Evolutionary conservation across 1,284 basidiomycete species (phyloP).

Genomic region (Leucoagaricus sp.): DNA sequence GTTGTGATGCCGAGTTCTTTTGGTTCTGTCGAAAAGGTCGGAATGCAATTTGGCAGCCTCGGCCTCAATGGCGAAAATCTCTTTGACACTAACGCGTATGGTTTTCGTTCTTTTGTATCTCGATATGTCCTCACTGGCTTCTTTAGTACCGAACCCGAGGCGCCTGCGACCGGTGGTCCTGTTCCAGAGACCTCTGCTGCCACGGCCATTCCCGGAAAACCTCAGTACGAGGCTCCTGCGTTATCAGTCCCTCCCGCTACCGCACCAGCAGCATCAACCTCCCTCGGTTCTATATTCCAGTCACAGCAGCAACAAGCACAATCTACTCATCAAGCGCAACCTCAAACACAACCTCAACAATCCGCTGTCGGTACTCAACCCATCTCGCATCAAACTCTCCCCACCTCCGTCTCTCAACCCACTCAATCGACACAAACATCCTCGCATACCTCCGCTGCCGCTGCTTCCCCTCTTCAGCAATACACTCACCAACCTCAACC

Average conservation of each 20-base stretch:
- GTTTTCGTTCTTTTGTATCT: slow-evolving; percentile 15
- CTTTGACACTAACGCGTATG: slow-evolving; percentile 51
- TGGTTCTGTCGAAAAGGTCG: slow-evolving; percentile 68
- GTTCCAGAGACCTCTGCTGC: slow-evolving; percentile 30
- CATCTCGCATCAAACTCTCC: slow-evolving; percentile 36
- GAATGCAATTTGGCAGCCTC: slow-evolving; percentile 83
- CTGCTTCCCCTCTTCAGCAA: slow-evolving; percentile 41
- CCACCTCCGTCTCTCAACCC: slow-evolving; percentile 41
- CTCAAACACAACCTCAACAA: slow-evolving; percentile 22
- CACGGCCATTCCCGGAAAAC: slow-evolving; percentile 22
- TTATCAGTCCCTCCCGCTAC: slow-evolving; percentile 38
- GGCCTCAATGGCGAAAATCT: slow-evolving; percentile 66
- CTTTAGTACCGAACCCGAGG: slow-evolving; percentile 34
- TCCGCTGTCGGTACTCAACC: slow-evolving; percentile 31
- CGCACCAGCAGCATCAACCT: slow-evolving; percentile 40
- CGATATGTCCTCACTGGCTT: slow-evolving; percentile 14
- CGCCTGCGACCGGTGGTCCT: slow-evolving; percentile 21
- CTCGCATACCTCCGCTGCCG: slow-evolving; percentile 26
- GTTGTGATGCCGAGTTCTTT: slow-evolving; percentile 75
- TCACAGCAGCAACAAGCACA: slow-evolving; percentile 48
- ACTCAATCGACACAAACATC: slow-evolving; percentile 31
- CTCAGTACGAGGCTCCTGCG: slow-evolving; percentile 23
- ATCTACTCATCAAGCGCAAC: slow-evolving; percentile 24
- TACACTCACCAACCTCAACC: slow-evolving; percentile 44
- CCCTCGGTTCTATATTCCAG: slow-evolving; percentile 46